A percentile compares a stretch with the other conserved stretches of the same genome.
These are phyloP conservation scores for Scenedesmus sp. DNA, from an alignment of 163 green algal species.

Conservation along the genomic window DNA sequence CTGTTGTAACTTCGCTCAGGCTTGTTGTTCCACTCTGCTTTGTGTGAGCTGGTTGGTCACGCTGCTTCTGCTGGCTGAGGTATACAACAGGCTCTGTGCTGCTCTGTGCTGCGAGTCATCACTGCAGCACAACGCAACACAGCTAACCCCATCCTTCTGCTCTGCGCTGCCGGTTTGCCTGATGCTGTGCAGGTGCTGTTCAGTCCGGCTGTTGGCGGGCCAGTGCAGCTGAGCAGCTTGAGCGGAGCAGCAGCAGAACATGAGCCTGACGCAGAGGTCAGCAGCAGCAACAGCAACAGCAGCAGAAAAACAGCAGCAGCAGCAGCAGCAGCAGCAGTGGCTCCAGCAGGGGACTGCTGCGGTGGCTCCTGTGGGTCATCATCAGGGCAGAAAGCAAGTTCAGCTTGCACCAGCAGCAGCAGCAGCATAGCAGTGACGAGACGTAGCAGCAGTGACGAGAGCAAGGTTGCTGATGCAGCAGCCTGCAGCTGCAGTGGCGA, in stretches of 20 bases:
- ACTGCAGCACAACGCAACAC: neutral
- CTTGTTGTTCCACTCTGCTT: too few species aligned
- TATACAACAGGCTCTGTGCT: neutral
- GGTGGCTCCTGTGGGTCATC: neutral
- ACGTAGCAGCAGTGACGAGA: neutral
- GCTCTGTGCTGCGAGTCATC: neutral
- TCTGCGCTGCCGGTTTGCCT: neutral
- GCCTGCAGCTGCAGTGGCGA: conserved; percentile 5
- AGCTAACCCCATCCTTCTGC: neutral
- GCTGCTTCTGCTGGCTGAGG: neutral
- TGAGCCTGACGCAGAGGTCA: neutral
- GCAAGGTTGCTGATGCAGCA: neutral
- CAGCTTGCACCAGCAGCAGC: conserved; percentile 15
- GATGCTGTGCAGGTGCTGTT: conserved; percentile 53
- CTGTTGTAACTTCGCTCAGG: too few species aligned
- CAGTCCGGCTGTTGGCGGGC: conserved; percentile 40
- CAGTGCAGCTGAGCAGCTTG: neutral
- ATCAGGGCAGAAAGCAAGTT: neutral
- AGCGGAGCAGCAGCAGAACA: neutral
- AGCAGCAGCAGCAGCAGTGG: conserved; percentile 16
- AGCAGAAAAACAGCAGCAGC: too few species aligned
- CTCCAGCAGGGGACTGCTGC: neutral
- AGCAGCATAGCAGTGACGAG: neutral
- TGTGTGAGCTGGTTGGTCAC: too few species aligned
- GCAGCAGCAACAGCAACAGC: neutral